Base-by-base conservation (phyloP, 2,329 filamentous ascomycete species). In the Calonectria henricotiae region DNA sequence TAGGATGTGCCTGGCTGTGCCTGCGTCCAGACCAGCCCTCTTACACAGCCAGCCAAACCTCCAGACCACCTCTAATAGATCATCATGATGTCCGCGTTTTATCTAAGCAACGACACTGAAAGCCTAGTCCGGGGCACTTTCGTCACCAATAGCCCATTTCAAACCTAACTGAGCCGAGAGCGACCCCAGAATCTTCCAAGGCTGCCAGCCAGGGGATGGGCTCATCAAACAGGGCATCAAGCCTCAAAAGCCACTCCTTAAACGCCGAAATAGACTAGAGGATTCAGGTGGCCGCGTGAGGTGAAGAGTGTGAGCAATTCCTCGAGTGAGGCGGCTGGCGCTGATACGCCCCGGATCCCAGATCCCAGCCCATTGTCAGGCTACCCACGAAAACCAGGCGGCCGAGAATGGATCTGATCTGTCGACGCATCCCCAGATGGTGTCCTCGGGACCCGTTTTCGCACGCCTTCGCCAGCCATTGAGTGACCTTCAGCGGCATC, bases 361-460 rank as follows among this genome's bases (percentile, higher is more conserved):
- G 68, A 72, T 69, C 74, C 72, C 67, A 76, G 71, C 62, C 68
- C 73, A 70, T 63, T 69, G 70, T 73, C 71, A 74, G 70, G 68
- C 72, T 73, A 74, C 65, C 73, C 69, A 71, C 70, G 69, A 74
- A 72, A 73, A 75, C 67, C 71, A 75, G 73, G 73, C 67, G 73
- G 76, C 76, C 76, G 70, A 77, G 74, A 77, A 77, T 78, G 76
- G 74, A 77, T 77, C 76, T 76, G 73, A 77, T 77, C 76, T 77
- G 75, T 77, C 74, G 70, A 77, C 71, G 68, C 62, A 67, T 75
- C 76, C 76, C 76, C 73, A 74, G 76, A 78, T 76, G 68, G 74
- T 73, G 75, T 69, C 69, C 71, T 65, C 54, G 62, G 67, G 73
- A 71, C 69, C 75, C 75, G 70, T 73, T 64, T 66, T 68, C 43